Percentiles rank a stretch among this genome's conserved stretches.
These are phyloP conservation scores for Alternaria dauci DNA, from an alignment of 2,329 filamentous ascomycete species.

Conservation along the genomic window DNA sequence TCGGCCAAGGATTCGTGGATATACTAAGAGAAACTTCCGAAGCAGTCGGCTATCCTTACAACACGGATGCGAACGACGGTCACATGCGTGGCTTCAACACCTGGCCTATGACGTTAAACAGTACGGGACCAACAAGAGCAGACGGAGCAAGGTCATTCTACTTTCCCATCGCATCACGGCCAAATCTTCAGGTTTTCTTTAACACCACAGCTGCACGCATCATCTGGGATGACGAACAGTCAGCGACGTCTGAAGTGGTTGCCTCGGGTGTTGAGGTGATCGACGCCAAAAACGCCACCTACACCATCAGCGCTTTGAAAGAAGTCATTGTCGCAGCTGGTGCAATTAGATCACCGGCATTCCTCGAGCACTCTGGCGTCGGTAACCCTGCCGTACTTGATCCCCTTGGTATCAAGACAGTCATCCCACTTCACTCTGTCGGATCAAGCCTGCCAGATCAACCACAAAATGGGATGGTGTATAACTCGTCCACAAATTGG, in stretches of 20 bases:
- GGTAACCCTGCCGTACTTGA: conserved; percentile 44
- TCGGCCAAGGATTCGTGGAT: conserved; percentile 33
- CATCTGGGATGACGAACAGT: conserved; percentile 41
- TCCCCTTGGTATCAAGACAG: conserved; percentile 29
- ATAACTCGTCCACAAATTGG: conserved; percentile 42
- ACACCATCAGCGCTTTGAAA: conserved; percentile 26
- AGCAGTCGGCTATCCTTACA: conserved; percentile 49
- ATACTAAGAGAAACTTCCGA: conserved; percentile 51
- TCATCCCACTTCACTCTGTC: conserved; percentile 35
- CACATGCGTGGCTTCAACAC: conserved; percentile 55
- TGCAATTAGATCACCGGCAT: conserved; percentile 42
- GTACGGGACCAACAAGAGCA: conserved; percentile 50
- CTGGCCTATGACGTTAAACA: conserved; percentile 55
- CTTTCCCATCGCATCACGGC: conserved; percentile 51
- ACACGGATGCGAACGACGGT: conserved; percentile 55
- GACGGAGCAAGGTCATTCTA: conserved; percentile 61
- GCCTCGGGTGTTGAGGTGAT: conserved; percentile 40
- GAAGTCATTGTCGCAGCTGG: conserved; percentile 51
- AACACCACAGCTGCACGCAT: conserved; percentile 55
- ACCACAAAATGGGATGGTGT: conserved; percentile 37
- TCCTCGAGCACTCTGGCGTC: conserved; percentile 50
- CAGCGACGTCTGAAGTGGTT: conserved; percentile 7
- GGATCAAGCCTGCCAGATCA: conserved; percentile 50
- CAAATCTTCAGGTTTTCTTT: conserved; percentile 55
- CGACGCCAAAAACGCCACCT: conserved; percentile 25